phyloP scores from a whole-genome alignment of 495 filamentous ascomycete genomes.

The Trichocladium uniseriatum region DNA sequence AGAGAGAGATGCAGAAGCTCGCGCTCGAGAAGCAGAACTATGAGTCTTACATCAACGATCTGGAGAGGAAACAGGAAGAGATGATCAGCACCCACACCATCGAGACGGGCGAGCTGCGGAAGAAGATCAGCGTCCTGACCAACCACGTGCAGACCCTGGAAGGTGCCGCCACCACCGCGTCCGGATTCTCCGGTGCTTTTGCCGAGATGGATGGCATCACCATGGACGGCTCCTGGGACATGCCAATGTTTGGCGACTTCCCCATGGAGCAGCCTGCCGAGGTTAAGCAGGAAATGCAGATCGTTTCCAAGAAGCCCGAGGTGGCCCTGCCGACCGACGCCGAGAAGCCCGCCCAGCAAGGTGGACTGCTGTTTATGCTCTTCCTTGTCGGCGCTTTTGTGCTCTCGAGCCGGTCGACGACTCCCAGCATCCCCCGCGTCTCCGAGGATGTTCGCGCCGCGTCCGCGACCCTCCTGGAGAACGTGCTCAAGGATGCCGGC shows the following conservation, averaged over 20 bases:
- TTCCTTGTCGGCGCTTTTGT: constrained; percentile 96
- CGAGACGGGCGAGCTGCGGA: constrained; percentile 89
- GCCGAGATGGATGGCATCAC: constrained; percentile 72
- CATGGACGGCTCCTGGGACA: constrained; percentile 76
- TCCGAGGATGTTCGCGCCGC: constrained; percentile 90
- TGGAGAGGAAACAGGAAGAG: constrained; percentile 85
- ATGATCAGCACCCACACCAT: constrained; percentile 81
- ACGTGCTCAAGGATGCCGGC: constrained; percentile 73
- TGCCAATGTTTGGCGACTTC: constrained; percentile 62
- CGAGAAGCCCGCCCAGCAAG: constrained; percentile 55
- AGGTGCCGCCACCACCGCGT: constrained; percentile 50
- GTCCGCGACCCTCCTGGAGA: constrained; percentile 80
- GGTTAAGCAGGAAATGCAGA: constrained; percentile 46
- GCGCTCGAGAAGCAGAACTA: constrained; percentile 58
- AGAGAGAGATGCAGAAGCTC: constrained; percentile 59
- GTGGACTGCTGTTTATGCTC: constrained; percentile 67
- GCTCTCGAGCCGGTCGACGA: constrained; percentile 67
- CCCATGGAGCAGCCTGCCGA: constrained; percentile 39
- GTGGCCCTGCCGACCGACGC: constrained; percentile 42
- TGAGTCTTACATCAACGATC: constrained; percentile 62
- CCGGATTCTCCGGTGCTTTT: constrained; percentile 58
- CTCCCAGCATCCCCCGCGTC: constrained; percentile 65
- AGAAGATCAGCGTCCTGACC: constrained; percentile 84
- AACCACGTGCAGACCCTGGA: constrained; percentile 77
- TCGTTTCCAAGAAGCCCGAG: constrained; percentile 50